These are phyloP conservation scores for Fusarium papillatum DNA, from an alignment of 2,329 filamentous ascomycete genomes.

Conservation along the genomic window DNA sequence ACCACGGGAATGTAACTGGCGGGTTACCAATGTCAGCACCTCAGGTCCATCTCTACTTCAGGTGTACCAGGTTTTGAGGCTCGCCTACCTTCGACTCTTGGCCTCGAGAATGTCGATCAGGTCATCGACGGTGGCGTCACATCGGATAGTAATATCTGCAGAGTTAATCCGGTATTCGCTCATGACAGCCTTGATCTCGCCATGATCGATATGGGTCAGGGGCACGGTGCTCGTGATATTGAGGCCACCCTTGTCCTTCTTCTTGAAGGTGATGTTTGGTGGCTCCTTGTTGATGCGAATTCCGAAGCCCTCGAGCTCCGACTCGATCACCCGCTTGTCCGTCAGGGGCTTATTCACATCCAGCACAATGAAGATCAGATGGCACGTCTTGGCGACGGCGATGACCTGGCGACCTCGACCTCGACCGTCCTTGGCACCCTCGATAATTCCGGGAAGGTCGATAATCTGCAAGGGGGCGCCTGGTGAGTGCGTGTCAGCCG, in stretches of 20 bases:
- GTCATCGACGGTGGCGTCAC: slow-evolving; percentile 97
- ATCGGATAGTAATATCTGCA: slow-evolving; percentile 97
- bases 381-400: slow-evolving; percentile 98
- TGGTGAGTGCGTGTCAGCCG: slow-evolving; percentile 44
- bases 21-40: slow-evolving; percentile 26
- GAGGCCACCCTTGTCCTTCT: slow-evolving; percentile 98
- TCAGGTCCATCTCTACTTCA: neutral
- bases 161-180: slow-evolving; percentile 96
- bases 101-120: slow-evolving; percentile 96
- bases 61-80: slow-evolving; percentile 9
- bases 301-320: slow-evolving; percentile 95
- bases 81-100: slow-evolving; percentile 75
- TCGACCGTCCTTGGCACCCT: slow-evolving; percentile 98
- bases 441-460: slow-evolving; percentile 98
- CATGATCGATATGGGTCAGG: slow-evolving; percentile 91
- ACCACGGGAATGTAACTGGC: slow-evolving; percentile 97
- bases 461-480: slow-evolving; percentile 97
- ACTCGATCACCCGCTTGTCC: slow-evolving; percentile 96
- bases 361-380: slow-evolving; percentile 98
- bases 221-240: slow-evolving; percentile 96
- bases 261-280: slow-evolving; percentile 99
- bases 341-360: slow-evolving; percentile 99
- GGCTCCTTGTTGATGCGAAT: slow-evolving; percentile 98
- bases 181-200: slow-evolving; percentile 99
- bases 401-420: slow-evolving; percentile 98